Conservation (phyloP, 257 asterid species). For the Verbascum thapsus region DNA sequence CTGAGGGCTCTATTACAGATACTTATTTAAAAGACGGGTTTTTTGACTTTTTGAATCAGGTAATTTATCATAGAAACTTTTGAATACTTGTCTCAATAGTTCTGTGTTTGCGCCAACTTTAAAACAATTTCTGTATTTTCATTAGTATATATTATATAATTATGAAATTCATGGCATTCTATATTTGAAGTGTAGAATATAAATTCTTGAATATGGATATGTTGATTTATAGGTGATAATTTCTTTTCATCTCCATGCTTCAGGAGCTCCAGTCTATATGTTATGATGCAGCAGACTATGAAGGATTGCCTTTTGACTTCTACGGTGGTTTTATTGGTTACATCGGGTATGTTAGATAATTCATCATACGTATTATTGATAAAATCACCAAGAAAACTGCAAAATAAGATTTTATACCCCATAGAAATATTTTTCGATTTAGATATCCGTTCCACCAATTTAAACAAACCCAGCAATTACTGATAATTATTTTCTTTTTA, state of each 20-base stretch:
- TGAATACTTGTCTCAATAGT: not conserved
- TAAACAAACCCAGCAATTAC: too few relatives aligned
- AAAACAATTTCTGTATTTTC: not conserved
- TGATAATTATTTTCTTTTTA: too few relatives aligned
- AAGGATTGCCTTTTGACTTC: slow-evolving; percentile 91
- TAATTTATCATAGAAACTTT: slow-evolving; percentile 22
- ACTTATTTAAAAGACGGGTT: slow-evolving; percentile 66
- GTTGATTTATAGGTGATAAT: not conserved
- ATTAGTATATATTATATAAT: not conserved
- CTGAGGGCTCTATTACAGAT: slow-evolving; percentile 46
- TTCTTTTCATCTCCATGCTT: slow-evolving; percentile 24
- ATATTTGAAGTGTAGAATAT: too few relatives aligned
- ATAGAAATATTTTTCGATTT: too few relatives aligned
- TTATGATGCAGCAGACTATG: slow-evolving; percentile 73
- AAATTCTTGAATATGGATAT: not conserved
- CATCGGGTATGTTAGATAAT: slow-evolving; percentile 64
- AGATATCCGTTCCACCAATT: too few relatives aligned
- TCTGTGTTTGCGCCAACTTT: too few relatives aligned
- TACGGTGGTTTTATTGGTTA: slow-evolving; percentile 95
- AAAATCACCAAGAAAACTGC: too few relatives aligned
- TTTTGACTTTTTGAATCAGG: slow-evolving; percentile 79
- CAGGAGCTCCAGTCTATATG: slow-evolving; percentile 88
- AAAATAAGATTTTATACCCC: too few relatives aligned
- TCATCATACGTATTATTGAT: too few relatives aligned
- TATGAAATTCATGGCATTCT: not conserved